Conservation (phyloP, 1,284 basidiomycete genomes). For the Irpex sp. region DNA sequence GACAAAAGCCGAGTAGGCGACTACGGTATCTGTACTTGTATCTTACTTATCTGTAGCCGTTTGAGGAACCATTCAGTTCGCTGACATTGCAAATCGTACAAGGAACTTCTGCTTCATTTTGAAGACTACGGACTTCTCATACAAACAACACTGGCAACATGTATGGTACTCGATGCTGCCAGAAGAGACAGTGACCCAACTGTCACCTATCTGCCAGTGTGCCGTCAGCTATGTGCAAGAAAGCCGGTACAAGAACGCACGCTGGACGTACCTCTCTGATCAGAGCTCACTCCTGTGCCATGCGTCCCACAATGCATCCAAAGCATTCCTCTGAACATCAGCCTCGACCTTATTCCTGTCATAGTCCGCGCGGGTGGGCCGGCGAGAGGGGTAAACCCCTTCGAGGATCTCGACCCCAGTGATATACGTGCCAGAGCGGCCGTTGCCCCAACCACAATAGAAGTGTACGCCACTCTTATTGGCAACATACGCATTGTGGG, state of each 20-base stretch:
- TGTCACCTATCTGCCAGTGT: neutral
- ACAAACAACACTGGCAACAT: too few relatives aligned
- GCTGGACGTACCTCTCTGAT: neutral
- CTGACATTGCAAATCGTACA: neutral
- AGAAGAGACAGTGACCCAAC: neutral
- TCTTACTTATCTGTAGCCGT: too few relatives aligned
- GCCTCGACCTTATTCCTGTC: neutral
- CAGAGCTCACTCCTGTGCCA: neutral
- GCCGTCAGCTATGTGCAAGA: too few relatives aligned
- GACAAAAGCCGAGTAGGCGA: neutral
- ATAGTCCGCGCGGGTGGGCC: neutral
- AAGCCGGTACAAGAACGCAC: too few relatives aligned
- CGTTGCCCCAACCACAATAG: constrained; percentile 1
- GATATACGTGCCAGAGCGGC: neutral
- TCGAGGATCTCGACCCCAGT: neutral
- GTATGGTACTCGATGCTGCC: too few relatives aligned
- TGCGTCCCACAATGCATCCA: neutral
- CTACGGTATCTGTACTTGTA: too few relatives aligned
- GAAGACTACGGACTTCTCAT: too few relatives aligned
- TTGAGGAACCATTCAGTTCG: neutral
- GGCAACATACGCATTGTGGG: neutral
- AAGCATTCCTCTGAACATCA: neutral
- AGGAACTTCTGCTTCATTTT: too few relatives aligned
- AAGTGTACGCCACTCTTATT: neutral
- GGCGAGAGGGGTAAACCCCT: neutral